Evolutionary conservation across 2,329 filamentous ascomycete genomes (phyloP).

Genomic region (Ophiosphaerella herpotricha): DNA sequence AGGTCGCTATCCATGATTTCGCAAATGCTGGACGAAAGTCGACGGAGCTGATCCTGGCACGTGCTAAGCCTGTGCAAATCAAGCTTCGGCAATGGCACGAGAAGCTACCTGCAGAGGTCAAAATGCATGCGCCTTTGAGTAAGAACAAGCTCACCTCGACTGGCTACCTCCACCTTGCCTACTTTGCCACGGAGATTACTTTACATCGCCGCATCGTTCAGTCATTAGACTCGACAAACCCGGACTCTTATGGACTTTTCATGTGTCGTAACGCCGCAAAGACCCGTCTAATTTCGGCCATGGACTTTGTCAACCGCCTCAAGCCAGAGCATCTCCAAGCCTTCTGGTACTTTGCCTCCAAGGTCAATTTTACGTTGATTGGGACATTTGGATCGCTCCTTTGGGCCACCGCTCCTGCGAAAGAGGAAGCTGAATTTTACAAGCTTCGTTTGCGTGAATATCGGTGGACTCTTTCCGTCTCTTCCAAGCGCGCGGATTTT

Average conservation of each 20-base stretch:
- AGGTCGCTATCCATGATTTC: constrained; percentile 74
- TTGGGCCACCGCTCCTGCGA: constrained; percentile 84
- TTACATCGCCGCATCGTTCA: constrained; percentile 90
- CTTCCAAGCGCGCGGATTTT: constrained; percentile 68
- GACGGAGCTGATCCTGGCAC: constrained; percentile 72
- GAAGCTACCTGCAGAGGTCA: constrained; percentile 64
- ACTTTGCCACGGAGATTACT: constrained; percentile 93
- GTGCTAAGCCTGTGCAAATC: constrained; percentile 81
- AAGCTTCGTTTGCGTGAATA: constrained; percentile 84
- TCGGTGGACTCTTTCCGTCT: constrained; percentile 89
- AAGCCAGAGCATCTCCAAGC: constrained; percentile 83
- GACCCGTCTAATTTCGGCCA: constrained; percentile 89
- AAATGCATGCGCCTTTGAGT: constrained; percentile 63
- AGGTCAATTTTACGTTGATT: constrained; percentile 91
- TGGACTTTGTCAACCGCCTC: constrained; percentile 96
- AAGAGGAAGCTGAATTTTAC: constrained; percentile 93
- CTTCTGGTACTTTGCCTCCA: constrained; percentile 90
- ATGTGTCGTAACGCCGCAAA: constrained; percentile 95
- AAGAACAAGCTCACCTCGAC: constrained; percentile 51
- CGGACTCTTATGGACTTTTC: constrained; percentile 81
- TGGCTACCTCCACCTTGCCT: constrained; percentile 81
- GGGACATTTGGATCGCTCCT: constrained; percentile 90
- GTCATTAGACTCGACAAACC: constrained; percentile 64
- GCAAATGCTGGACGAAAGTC: constrained; percentile 69
- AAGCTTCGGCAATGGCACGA: constrained; percentile 84